A percentile compares a stretch with the other conserved stretches of the same genome.
Evolutionary conservation across 2,329 filamentous ascomycete species (phyloP).

Genomic region (Dactylellina sp.): DNA sequence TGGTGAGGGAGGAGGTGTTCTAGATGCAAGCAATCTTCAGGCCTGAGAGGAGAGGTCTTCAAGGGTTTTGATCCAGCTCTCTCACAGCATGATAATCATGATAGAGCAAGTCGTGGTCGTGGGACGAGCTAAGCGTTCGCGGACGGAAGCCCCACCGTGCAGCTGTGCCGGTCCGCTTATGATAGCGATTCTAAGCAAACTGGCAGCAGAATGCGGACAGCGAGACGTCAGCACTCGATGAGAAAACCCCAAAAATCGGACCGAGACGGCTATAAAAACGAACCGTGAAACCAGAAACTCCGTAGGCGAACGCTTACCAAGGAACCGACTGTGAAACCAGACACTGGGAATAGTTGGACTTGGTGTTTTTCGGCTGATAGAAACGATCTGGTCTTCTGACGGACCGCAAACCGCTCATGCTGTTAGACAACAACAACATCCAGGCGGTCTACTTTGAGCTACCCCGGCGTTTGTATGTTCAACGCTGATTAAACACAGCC

Average conservation of each 20-base stretch:
- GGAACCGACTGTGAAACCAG: conserved; percentile 2
- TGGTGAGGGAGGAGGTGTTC: background rate
- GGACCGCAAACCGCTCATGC: conserved; percentile 33
- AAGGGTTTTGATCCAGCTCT: conserved; percentile 29
- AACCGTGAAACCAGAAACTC: conserved; percentile 6
- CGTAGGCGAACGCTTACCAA: conserved; percentile 6
- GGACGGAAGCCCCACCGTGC: conserved; percentile 47
- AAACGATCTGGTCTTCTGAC: conserved; percentile 13
- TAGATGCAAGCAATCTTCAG: conserved; percentile 1
- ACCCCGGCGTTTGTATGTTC: background rate
- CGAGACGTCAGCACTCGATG: conserved; percentile 14
- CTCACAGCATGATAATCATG: conserved; percentile 41
- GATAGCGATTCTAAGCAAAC: conserved; percentile 51
- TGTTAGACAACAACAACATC: too few relatives aligned
- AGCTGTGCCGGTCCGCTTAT: conserved; percentile 41
- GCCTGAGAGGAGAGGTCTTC: conserved; percentile 20
- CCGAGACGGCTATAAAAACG: conserved; percentile 1
- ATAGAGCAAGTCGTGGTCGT: conserved; percentile 39
- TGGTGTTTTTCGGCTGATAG: background rate
- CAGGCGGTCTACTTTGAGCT: background rate
- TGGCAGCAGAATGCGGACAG: conserved; percentile 25
- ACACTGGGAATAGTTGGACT: conserved; percentile 4
- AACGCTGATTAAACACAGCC: conserved; percentile 43
- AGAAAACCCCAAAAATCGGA: conserved; percentile 11
- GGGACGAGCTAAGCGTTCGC: conserved; percentile 55